phyloP scores from a whole-genome alignment of 306 rosid genomes.

The Rosa multiflora region DNA sequence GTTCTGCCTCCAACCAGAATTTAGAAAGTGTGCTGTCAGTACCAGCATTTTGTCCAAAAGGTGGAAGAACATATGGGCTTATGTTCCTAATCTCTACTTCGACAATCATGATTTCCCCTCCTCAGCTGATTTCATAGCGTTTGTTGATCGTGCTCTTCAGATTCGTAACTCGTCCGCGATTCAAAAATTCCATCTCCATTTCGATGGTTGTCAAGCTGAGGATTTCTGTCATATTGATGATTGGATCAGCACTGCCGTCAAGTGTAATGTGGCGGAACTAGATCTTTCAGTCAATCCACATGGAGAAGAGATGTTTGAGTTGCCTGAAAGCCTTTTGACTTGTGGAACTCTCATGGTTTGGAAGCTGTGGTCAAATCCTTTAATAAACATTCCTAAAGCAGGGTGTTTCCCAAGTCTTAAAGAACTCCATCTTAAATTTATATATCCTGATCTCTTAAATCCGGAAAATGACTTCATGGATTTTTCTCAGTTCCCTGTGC shows the following conservation, averaged over 20 bases:
- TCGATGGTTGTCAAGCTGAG: background rate
- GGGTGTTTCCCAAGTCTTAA: background rate
- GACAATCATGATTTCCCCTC: background rate
- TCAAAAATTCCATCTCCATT: background rate
- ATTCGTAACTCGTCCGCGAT: background rate
- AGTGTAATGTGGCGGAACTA: background rate
- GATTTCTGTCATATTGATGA: background rate
- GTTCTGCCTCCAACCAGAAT: background rate
- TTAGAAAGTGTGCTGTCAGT: background rate
- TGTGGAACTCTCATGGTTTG: background rate
- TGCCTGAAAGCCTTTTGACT: background rate
- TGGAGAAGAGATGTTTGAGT: background rate
- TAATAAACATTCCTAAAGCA: background rate
- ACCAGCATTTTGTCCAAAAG: background rate
- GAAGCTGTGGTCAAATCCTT: background rate
- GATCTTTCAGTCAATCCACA: background rate
- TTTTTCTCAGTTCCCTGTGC: slow-evolving; percentile 6
- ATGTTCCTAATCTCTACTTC: background rate
- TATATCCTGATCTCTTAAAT: background rate
- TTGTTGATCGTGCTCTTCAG: background rate
- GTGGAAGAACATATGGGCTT: background rate
- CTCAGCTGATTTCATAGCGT: background rate
- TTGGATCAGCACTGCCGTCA: background rate
- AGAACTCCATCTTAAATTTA: background rate
- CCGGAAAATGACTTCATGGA: background rate